Evolutionary conservation across 2,329 filamentous ascomycete genomes (phyloP).

Genomic region (Magnaporthiopsis poae): DNA sequence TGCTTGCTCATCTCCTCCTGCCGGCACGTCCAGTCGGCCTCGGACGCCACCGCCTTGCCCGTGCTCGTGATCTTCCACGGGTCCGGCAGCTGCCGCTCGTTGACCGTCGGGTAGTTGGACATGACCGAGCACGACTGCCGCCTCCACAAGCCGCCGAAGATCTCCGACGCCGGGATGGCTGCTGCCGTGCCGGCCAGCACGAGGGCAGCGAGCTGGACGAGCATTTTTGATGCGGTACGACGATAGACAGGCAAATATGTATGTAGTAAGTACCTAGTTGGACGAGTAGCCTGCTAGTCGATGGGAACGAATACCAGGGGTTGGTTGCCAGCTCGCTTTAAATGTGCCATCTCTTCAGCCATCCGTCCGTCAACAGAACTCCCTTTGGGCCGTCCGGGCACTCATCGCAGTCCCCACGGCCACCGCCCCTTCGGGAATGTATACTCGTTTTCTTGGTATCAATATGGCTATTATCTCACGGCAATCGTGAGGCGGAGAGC

Average conservation of each 20-base stretch:
- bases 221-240: not conserved
- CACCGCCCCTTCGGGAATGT: not conserved
- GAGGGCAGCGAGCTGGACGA: conserved; percentile 16
- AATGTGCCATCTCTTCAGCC: not conserved
- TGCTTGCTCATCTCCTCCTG: conserved; percentile 33
- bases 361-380: not conserved
- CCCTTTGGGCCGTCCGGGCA: too few species aligned
- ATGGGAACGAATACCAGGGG: not conserved
- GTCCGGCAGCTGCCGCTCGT: conserved; percentile 27
- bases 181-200: conserved; percentile 25
- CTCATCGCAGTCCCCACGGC: not conserved
- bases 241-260: too few species aligned
- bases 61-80: conserved; percentile 33
- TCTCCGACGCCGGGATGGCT: conserved; percentile 24
- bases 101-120: conserved; percentile 21
- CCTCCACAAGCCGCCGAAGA: conserved; percentile 18
- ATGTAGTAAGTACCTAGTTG: too few species aligned
- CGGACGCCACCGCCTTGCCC: conserved; percentile 29
- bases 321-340: not conserved
- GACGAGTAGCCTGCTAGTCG: not conserved
- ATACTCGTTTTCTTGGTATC: not conserved
- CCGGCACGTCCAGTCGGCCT: conserved; percentile 34
- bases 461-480: not conserved
- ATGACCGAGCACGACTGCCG: conserved; percentile 4
- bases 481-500: not conserved